phyloP scores from a whole-genome alignment of 306 rosid genomes.

The Datisca glomerata region DNA sequence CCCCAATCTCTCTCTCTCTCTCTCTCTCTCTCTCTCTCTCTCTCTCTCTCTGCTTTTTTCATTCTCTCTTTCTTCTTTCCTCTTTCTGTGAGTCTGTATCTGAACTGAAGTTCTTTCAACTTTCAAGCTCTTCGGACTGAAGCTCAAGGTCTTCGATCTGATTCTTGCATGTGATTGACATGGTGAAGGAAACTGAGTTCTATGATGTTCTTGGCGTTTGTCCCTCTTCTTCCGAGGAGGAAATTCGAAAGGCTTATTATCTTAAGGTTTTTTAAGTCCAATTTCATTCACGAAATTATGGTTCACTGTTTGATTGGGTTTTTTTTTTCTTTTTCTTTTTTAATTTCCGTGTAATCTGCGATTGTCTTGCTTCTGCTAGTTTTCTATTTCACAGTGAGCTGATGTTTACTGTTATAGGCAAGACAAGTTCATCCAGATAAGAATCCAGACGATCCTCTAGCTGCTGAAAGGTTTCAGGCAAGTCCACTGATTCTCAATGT shows the following conservation, averaged over 20 bases:
- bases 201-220: constrained; percentile 63
- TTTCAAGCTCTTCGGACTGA: no score
- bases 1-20: not conserved
- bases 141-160: not conserved
- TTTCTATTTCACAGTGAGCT: not conserved
- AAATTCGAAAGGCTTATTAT: constrained; percentile 88
- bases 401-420: constrained; percentile 32
- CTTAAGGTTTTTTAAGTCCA: no score
- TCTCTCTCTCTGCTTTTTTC: constrained; percentile 4
- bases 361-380: no score
- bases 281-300: no score
- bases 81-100: not conserved
- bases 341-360: not conserved
- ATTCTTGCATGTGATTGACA: no score
- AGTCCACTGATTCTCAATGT: constrained; percentile 3
- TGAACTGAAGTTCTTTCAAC: no score
- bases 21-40: constrained; percentile 6
- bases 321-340: not conserved
- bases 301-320: not conserved
- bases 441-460: constrained; percentile 75
- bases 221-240: constrained; percentile 63
- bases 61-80: not conserved
- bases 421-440: constrained; percentile 95
- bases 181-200: constrained; percentile 80
- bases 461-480: constrained; percentile 78